Base-by-base conservation (phyloP, 306 rosid species). In the Lotus japonicus region DNA sequence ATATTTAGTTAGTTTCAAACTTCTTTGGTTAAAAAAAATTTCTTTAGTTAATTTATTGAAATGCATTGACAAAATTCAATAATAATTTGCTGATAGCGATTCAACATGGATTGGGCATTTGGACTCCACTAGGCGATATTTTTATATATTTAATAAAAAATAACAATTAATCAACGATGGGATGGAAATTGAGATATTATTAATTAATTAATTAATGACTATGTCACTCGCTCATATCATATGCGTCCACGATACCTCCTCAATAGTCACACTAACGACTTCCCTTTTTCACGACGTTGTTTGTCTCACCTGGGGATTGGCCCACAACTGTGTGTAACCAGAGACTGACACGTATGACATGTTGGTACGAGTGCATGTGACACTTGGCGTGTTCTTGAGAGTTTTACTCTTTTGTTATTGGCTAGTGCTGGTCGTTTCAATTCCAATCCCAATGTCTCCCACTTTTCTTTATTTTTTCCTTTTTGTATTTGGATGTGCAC, bases 211-310 rank as follows among this genome's bases (percentile, higher is more conserved):
- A 31, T 31, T 31, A 31, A 5, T 31, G 58, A 60, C 35, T 57
- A 64, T 16, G 56, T 6, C 36, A 31, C 5, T 4, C 36, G 5
- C 36, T 31, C 36, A 31, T 8, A 9, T 14, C 33, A 26, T 9
- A 9, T 14, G 2, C 46, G 7, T 77, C 74, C 88, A 86, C 79
- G 81, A 72, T 53, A 52, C 57, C 23, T 58, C 58, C 14, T 51
- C 33, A 18, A 19, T 0, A 19, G 21, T 71, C 50, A 43, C 14
- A 21, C 0, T 49, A 3, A 7, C 5, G 28, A 5, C 0, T 1
- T 14, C 60, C 62, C 45, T 55, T 55, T 74, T 39, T 17, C 7
- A 15, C 39, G 58, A 23, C 15, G 18, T 48, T 51, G 9, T 73
- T 14, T 68, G 73, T 54, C 11, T 15, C 70, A 74, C 12, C 33